Evolutionary conservation across 768 basidiomycete species (phyloP).

Genomic region (Phaffia australis): DNA sequence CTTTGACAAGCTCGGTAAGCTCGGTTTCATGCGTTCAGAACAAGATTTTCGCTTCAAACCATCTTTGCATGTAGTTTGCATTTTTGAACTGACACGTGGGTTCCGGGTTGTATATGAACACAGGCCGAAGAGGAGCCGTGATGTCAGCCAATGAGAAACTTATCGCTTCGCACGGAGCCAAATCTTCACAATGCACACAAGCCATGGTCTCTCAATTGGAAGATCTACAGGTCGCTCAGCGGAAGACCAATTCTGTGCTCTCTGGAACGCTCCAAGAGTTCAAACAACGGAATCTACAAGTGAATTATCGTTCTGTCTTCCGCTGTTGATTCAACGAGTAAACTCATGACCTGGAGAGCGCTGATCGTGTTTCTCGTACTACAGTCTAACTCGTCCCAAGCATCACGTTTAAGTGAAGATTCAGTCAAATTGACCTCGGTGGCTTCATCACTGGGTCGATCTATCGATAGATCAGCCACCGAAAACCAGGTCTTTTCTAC

Average conservation of each 20-base stretch:
- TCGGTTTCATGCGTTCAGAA: slow-evolving; percentile 7
- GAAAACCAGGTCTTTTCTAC: background rate
- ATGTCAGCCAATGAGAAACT: slow-evolving; percentile 56
- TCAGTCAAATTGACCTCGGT: background rate
- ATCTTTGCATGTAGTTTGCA: background rate
- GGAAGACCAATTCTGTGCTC: too few species aligned
- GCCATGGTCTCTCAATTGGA: background rate
- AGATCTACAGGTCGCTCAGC: too few species aligned
- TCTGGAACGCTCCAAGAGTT: too few species aligned
- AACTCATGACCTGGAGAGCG: background rate
- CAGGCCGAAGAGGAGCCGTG: slow-evolving; percentile 63
- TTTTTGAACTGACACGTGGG: too few species aligned
- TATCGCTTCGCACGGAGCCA: slow-evolving; percentile 53
- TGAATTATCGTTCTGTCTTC: too few species aligned
- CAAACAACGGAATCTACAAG: too few species aligned
- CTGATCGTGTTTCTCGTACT: background rate
- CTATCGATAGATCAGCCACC: background rate
- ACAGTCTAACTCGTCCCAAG: background rate
- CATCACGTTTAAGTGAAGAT: too few species aligned
- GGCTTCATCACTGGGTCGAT: background rate
- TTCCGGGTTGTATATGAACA: too few species aligned
- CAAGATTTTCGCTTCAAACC: background rate
- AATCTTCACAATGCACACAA: slow-evolving; percentile 24
- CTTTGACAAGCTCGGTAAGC: slow-evolving; percentile 72
- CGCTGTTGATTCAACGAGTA: too few species aligned